Percentiles rank a stretch among this genome's conserved stretches.
Evolutionary conservation across 2,329 filamentous ascomycete species (phyloP).

Genomic region (Hawksworthiomyces lignivorus): DNA sequence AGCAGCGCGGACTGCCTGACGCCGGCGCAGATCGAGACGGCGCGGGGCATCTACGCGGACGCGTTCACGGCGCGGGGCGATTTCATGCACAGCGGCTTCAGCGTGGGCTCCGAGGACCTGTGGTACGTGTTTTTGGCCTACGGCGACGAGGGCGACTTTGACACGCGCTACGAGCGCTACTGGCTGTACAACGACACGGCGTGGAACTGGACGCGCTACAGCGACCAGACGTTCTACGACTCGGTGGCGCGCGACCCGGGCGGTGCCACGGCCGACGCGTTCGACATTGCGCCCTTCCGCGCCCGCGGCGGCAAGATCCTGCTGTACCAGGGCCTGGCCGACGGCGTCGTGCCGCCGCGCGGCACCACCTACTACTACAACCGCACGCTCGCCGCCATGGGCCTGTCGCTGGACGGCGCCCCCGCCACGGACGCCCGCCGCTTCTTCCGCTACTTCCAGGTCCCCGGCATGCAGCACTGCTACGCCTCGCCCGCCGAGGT

Average conservation of each 20-base stretch:
- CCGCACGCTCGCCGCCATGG: constrained; percentile 28
- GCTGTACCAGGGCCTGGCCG: constrained; percentile 33
- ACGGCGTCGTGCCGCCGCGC: constrained; percentile 27
- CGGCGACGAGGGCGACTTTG: constrained; percentile 16
- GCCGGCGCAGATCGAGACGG: constrained; percentile 8
- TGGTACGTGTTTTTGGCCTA: constrained; percentile 18
- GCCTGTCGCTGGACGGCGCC: constrained; percentile 8
- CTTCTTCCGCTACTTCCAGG: constrained; percentile 42
- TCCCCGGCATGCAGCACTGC: constrained; percentile 47
- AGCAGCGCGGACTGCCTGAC: constrained; percentile 9
- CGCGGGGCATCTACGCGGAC: constrained; percentile 9
- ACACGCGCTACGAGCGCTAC: constrained; percentile 20
- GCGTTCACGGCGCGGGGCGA: constrained; percentile 7
- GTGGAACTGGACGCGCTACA: constrained; percentile 24
- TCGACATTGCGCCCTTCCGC: constrained; percentile 22
- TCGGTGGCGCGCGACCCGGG: constrained; percentile 21
- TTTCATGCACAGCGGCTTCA: constrained; percentile 27
- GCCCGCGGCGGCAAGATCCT: constrained; percentile 32
- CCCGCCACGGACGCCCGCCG: constrained; percentile 27
- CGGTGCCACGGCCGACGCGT: constrained; percentile 21
- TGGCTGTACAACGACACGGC: constrained; percentile 21
- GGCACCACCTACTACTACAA: constrained; percentile 26
- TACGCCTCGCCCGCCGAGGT: constrained; percentile 18
- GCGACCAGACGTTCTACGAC: constrained; percentile 18
- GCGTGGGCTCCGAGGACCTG: constrained; percentile 34